Conservation (phyloP, 1,139 yeast species). For the Scheffersomyces lignicola region DNA sequence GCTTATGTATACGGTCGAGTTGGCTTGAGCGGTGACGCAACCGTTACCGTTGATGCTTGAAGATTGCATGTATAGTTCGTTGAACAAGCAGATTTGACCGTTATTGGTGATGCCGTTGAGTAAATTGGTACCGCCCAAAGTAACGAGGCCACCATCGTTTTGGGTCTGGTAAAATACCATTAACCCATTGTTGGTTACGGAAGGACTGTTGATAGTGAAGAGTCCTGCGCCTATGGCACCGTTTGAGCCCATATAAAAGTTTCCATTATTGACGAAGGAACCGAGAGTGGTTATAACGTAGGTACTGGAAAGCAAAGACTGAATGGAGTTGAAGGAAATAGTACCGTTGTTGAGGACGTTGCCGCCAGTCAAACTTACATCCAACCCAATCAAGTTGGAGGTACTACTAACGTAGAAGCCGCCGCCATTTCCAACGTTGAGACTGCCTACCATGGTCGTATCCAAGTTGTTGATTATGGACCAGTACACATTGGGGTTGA, state of each 20-base stretch:
- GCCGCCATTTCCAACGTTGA: background rate
- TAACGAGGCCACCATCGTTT: slow-evolving; percentile 18
- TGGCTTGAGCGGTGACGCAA: slow-evolving; percentile 23
- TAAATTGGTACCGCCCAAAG: slow-evolving; percentile 17
- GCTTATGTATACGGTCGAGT: slow-evolving; percentile 17
- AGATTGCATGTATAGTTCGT: slow-evolving; percentile 21
- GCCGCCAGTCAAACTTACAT: slow-evolving; percentile 14
- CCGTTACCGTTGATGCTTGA: slow-evolving; percentile 24
- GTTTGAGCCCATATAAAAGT: slow-evolving; percentile 23
- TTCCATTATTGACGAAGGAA: slow-evolving; percentile 24
- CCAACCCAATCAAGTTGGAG: slow-evolving; percentile 10
- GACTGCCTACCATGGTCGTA: background rate
- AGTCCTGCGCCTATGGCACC: slow-evolving; percentile 16
- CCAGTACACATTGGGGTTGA: slow-evolving; percentile 20
- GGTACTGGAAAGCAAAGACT: slow-evolving; percentile 15
- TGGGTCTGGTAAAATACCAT: slow-evolving; percentile 22
- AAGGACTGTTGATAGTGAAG: slow-evolving; percentile 19
- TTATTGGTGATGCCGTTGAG: slow-evolving; percentile 18
- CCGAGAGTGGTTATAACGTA: slow-evolving; percentile 18
- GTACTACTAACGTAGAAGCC: slow-evolving; percentile 1
- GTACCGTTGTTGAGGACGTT: slow-evolving; percentile 22
- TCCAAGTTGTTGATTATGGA: background rate
- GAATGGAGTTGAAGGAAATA: slow-evolving; percentile 22
- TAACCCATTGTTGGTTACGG: slow-evolving; percentile 29
- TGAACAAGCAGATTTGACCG: slow-evolving; percentile 28